Evolutionary conservation across 2,329 filamentous ascomycete species (phyloP), one percentile per base, ranked within the genome.

Genomic region (Talaromyces amestolkiae): DNA sequence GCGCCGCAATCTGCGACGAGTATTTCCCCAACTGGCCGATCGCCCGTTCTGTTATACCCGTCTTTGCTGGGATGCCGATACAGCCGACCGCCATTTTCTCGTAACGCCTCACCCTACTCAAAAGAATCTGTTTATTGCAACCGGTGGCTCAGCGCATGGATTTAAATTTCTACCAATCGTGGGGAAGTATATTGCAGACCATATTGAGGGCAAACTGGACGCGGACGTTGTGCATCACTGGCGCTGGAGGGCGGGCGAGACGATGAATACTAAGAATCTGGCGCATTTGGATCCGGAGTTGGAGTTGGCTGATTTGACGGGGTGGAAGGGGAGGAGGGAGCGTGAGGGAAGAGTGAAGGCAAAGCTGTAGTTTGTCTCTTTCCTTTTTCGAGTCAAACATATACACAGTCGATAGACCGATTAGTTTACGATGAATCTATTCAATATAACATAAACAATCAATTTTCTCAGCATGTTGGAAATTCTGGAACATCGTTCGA

Each of bases 151-250:
- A 13, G 87, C 89, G 68, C 87, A 89, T 71, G 83, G 84, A 35
- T 89, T 84, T 82, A 89, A 89, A 73, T 88, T 91, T 71, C 77
- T 89, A 31, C 87, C 87, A 0, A 84, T 84, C 27, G 84, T 88
- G 68, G 87, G 87, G 3, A 83, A 84, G 65, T 89, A 89, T 53
- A 74, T 79, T n/a, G 72, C 66, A 17, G 77, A 74, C 39, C 69
- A 73, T 33, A 61, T 74, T n/a, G 65, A 72, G 11, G 72, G 70
- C 39, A 66, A 67, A 58, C 68, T 69, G 10, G 74, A 74, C 49
- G 70, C 70, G 3, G 60, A 27, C 0, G 53, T 65, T 17, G 58
- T 58, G n/a, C 63, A 58, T 41, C 35, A 51, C 17, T 65, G 63
- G 63, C 63, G 63, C 27, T 65, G 63, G 63, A 59, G 63, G 2